phyloP scores from a whole-genome alignment of 1,139 yeast genomes.

The Torulaspora pretoriensis region DNA sequence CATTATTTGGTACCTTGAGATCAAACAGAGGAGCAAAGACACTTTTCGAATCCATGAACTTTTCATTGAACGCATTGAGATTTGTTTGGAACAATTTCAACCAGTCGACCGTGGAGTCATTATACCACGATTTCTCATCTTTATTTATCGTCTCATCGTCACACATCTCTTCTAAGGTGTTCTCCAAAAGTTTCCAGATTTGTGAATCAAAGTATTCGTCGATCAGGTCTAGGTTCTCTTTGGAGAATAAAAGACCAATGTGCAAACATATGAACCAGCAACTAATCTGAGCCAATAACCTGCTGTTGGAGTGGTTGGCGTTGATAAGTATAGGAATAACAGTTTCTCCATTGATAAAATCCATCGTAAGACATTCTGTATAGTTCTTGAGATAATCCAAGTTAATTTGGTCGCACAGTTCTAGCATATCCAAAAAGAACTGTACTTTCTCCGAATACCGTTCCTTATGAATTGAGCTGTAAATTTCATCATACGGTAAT shows the following conservation, averaged over 20 bases:
- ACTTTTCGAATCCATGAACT: slow-evolving; percentile 45
- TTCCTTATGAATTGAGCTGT: slow-evolving; percentile 37
- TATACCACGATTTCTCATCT: slow-evolving; percentile 31
- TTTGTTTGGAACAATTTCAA: slow-evolving; percentile 36
- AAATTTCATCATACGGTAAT: slow-evolving; percentile 39
- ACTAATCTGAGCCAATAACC: slow-evolving; percentile 55
- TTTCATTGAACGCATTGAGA: slow-evolving; percentile 43
- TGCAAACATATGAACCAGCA: slow-evolving; percentile 67
- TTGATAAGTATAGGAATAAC: slow-evolving; percentile 54
- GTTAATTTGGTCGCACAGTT: slow-evolving; percentile 60
- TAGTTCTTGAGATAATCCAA: slow-evolving; percentile 55
- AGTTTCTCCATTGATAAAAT: slow-evolving; percentile 57
- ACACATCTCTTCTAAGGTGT: slow-evolving; percentile 23
- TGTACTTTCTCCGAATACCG: slow-evolving; percentile 45
- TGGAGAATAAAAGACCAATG: slow-evolving; percentile 58
- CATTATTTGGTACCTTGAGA: slow-evolving; percentile 20
- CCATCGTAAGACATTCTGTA: slow-evolving; percentile 60
- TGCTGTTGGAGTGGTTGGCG: slow-evolving; percentile 50
- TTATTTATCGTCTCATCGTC: slow-evolving; percentile 3
- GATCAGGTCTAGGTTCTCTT: slow-evolving; percentile 36
- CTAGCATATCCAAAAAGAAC: slow-evolving; percentile 54
- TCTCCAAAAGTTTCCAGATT: slow-evolving; percentile 36
- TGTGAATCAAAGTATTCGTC: slow-evolving; percentile 29
- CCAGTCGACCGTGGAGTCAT: slow-evolving; percentile 23
- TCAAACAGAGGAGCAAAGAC: slow-evolving; percentile 51